Conservation (phyloP, 2,329 filamentous ascomycete genomes). For the Paecilomyces sp. region DNA sequence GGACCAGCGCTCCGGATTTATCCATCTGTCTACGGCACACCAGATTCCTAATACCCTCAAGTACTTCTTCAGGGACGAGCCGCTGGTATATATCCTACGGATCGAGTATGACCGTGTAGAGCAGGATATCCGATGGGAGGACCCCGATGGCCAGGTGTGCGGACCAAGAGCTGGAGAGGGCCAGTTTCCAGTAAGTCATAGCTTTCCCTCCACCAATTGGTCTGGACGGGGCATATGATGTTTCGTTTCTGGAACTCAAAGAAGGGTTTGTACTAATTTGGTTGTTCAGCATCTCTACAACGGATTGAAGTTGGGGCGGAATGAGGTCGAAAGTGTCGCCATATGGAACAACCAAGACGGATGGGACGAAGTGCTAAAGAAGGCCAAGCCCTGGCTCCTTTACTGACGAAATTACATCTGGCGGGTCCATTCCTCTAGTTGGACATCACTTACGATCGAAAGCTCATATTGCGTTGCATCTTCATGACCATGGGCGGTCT, state of each 20-base stretch:
- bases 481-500: background rate
- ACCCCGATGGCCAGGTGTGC: conserved; percentile 28
- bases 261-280: background rate
- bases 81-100: conserved; percentile 29
- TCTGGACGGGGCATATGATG: too few species aligned
- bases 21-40: conserved; percentile 31
- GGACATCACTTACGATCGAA: background rate
- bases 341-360: conserved; percentile 30
- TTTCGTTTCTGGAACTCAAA: too few species aligned
- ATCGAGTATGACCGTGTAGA: conserved; percentile 24
- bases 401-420: conserved; percentile 14
- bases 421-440: background rate
- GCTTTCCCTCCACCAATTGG: background rate
- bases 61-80: conserved; percentile 30
- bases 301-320: conserved; percentile 26
- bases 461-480: background rate
- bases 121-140: conserved; percentile 28
- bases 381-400: conserved; percentile 28
- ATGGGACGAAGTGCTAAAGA: conserved; percentile 27
- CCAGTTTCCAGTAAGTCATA: conserved; percentile 30
- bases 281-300: conserved; percentile 30
- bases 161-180: conserved; percentile 30
- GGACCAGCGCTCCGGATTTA: conserved; percentile 27
- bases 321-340: conserved; percentile 30
- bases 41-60: conserved; percentile 33